A percentile compares a stretch with the other conserved stretches of the same genome.
Evolutionary conservation across 306 rosid species (phyloP).

Genomic region (Oemleria cerasiformis): DNA sequence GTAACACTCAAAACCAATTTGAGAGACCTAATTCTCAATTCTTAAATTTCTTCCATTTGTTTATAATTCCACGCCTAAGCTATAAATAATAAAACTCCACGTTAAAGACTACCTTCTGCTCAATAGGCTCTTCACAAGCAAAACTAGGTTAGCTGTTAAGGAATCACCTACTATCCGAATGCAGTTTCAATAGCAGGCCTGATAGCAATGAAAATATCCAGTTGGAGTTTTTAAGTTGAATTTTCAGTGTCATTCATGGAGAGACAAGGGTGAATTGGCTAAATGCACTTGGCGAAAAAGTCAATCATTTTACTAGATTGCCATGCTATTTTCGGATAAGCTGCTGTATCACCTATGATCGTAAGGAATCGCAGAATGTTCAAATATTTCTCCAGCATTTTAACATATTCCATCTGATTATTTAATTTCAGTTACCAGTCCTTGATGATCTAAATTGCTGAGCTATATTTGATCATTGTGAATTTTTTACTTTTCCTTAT

Average conservation of each 20-base stretch:
- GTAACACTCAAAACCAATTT: neutral
- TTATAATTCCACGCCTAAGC: neutral
- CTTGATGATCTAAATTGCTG: neutral
- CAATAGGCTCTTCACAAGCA: neutral
- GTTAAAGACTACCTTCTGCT: neutral
- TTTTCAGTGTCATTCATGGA: neutral
- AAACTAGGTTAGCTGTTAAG: neutral
- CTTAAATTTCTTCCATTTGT: neutral
- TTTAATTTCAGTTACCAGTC: neutral
- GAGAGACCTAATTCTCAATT: neutral
- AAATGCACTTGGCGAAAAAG: neutral
- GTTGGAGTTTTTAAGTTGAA: neutral
- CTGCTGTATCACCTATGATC: neutral
- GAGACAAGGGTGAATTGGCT: neutral
- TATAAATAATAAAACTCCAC: neutral
- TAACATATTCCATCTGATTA: neutral
- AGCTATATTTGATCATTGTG: neutral
- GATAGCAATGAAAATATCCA: too few relatives aligned
- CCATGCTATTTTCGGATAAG: neutral
- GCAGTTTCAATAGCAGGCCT: neutral
- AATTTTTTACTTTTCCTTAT: neutral
- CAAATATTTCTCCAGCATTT: neutral
- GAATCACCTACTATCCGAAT: neutral
- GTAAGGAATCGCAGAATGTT: neutral
- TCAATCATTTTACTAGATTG: neutral